These are phyloP conservation scores for Saccharomycopsis hybrid DNA, from an alignment of 1,139 yeast genomes.

Conservation along the genomic window DNA sequence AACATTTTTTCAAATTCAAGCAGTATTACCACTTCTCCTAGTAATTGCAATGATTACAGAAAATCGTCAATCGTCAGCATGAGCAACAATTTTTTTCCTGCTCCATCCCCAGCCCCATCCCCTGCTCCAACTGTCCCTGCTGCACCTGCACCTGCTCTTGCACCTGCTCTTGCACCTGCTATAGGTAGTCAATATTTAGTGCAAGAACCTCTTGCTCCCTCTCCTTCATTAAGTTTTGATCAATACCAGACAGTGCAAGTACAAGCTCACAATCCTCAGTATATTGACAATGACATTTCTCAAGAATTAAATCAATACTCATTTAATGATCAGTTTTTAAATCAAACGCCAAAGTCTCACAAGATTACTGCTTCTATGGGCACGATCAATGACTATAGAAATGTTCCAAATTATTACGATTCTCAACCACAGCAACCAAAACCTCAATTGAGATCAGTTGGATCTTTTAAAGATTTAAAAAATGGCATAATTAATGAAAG, in stretches of 20 bases:
- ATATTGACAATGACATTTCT: neutral
- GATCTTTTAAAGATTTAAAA: conserved; percentile 17
- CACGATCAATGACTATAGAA: conserved; percentile 1
- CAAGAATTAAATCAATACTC: neutral
- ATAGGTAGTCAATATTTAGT: neutral
- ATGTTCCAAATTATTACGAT: too few relatives aligned
- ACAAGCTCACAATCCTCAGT: too few relatives aligned
- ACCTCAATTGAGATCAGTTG: conserved; percentile 12
- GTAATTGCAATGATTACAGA: neutral
- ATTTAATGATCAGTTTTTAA: neutral
- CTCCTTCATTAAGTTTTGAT: too few relatives aligned
- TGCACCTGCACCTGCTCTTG: too few relatives aligned
- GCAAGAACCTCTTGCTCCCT: neutral
- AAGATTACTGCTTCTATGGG: conserved; percentile 10
- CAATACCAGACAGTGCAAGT: too few relatives aligned
- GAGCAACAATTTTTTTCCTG: too few relatives aligned
- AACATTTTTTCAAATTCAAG: too few relatives aligned
- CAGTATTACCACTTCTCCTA: neutral
- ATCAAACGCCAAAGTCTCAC: too few relatives aligned
- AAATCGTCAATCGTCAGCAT: neutral
- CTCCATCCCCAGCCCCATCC: too few relatives aligned
- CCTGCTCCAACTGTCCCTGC: too few relatives aligned
- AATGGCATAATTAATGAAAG: conserved; percentile 14
- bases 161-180: neutral
- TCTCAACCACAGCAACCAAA: too few relatives aligned